Conservation (phyloP, 345 rosid genomes). For the Gossypium anomalum region DNA sequence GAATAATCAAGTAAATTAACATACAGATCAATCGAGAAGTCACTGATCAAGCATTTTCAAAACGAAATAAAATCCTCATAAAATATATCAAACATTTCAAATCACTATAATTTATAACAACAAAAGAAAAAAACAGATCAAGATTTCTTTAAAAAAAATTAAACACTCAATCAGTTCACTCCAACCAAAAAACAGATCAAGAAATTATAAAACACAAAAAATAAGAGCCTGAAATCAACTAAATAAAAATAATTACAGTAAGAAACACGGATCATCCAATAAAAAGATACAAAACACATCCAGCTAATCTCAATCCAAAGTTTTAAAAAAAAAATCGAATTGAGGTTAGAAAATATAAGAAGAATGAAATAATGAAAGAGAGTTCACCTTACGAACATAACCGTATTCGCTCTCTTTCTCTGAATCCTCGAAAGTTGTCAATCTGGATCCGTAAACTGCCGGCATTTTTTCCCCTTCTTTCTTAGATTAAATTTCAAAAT, state of each 20-base stretch:
- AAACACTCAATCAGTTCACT: neutral
- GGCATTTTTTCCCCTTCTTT: conserved; percentile 48
- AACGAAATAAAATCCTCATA: neutral
- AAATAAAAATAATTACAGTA: neutral
- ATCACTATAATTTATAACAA: neutral
- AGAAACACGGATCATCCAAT: neutral
- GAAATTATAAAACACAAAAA: neutral
- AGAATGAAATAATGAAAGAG: neutral
- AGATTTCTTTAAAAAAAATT: neutral
- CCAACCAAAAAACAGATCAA: neutral
- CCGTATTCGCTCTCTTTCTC: conserved; percentile 99
- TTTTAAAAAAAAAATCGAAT: neutral
- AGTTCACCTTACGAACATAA: conserved; percentile 81
- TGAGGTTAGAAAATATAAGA: neutral
- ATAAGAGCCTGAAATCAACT: neutral
- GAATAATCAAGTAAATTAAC: neutral
- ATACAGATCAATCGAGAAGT: conserved; percentile 1
- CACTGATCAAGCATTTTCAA: neutral
- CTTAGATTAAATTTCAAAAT: conserved; percentile 8
- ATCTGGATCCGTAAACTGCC: conserved; percentile 71
- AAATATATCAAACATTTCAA: neutral
- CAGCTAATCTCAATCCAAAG: neutral
- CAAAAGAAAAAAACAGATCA: neutral
- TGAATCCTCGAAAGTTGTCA: conserved; percentile 90
- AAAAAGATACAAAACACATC: conserved; percentile 13